Evolutionary conservation across 371 early-diverging fungal species (phyloP), one percentile per base, ranked within the genome.

Genomic region (Modicella reniformis): DNA sequence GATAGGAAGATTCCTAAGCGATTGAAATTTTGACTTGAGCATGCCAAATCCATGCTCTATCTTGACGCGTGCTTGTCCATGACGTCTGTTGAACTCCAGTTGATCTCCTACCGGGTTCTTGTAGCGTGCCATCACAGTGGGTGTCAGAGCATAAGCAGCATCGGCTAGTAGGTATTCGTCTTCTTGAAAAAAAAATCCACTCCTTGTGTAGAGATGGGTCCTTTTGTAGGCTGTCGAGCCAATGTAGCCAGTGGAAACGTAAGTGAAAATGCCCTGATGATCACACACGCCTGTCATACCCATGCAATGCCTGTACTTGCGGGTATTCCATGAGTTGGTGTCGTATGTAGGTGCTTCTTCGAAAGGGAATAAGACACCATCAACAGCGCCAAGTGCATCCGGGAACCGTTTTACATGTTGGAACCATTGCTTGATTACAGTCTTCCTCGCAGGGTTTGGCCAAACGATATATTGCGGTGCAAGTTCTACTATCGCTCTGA

Each of bases 331-430:
- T 4, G 62, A 15, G 0, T 12, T 3, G 0, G 62, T 21, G 3
- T 68, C 62, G 4, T 37, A 49, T 9, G 28, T 13, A 0, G 70
- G 70, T 2, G 50, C 52, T 7, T 2, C 7, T 3, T 50, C 49
- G 21, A 65, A 55, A 0, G 61, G 61, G 29, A 71, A 55, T 1
- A 3, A 25, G 2, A 65, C 56, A 1, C 65, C 65, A 37, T 71
- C 71, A 3, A 71, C 40, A 19, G 56, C 61, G 19, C 72, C 72
- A n/a, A 71, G 59, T 7, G 34, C 32, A 21, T 65, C 26, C 10
- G 65, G 65, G 25, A 71, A 65, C 25, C 40, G 37, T 25, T 50
- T 33, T 0, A 54, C 25, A 3, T 53, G 1, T 51, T 56, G 53
- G 49, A 63, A 65, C 57, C 56, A 65, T 1, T 28, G 15, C 0